These are phyloP conservation scores for Calvatia gigantea DNA, from an alignment of 768 basidiomycete species.

Conservation along the genomic window DNA sequence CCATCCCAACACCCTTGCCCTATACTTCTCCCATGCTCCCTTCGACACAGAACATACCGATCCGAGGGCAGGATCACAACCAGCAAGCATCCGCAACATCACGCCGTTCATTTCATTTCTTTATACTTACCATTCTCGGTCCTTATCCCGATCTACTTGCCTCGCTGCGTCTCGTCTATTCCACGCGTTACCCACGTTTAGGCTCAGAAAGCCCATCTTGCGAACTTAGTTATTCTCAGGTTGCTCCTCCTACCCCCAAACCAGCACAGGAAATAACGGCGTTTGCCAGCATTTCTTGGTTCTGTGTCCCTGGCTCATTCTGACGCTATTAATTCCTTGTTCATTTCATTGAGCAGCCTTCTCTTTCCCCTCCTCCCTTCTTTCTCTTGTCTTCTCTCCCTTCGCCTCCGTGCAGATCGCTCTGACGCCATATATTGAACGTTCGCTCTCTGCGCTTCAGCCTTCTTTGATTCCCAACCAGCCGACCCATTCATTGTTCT, in stretches of 20 bases:
- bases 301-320: background rate
- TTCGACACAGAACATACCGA: background rate
- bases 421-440: slow-evolving; percentile 4
- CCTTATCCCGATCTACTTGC: slow-evolving; percentile 9
- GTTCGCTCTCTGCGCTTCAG: background rate
- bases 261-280: slow-evolving; percentile 10
- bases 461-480: background rate
- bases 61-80: background rate
- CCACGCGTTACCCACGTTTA: slow-evolving; percentile 11
- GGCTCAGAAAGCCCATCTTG: background rate
- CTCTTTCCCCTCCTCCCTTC: slow-evolving; percentile 1
- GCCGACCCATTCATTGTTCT: slow-evolving; percentile 15
- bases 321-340: slow-evolving; percentile 8
- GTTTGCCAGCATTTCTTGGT: slow-evolving; percentile 3
- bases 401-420: slow-evolving; percentile 5
- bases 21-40: background rate
- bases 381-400: slow-evolving; percentile 1
- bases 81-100: background rate
- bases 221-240: background rate
- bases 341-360: slow-evolving; percentile 11
- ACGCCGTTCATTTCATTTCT: slow-evolving; percentile 1
- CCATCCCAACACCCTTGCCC: background rate
- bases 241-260: background rate
- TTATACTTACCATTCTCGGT: slow-evolving; percentile 11
- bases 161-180: background rate